Base-by-base conservation (phyloP, 164 flowering plant genomes). In the Cinnamomum chago region DNA sequence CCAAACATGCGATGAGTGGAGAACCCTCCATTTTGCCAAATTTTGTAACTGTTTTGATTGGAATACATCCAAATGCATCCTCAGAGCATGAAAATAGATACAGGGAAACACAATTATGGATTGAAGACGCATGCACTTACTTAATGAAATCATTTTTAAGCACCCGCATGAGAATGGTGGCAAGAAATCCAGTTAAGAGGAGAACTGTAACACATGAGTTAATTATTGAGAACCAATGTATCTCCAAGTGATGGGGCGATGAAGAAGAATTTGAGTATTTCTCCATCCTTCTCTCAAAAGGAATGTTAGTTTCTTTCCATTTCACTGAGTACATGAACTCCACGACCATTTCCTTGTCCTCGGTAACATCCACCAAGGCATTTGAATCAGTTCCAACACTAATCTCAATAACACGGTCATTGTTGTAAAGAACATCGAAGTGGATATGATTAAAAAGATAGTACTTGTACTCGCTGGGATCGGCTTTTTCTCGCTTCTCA, bases 121-220 rank as follows among this genome's bases (percentile, higher is more conserved):
- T 33, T 9, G 27, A 13, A 22, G 51, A 12, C 2, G 24, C 5
- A 35, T 40, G 47, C 47, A 40, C 83, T 76, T 79, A 83, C 86
- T 83, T 81, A 33, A 83, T 81, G 52, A 83, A 83, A 73, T 83
- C 84, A 47, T 83, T 83, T 79, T 83, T 83, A 52, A 83, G 84
- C 68, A 83, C 85, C 33, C 85, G 78, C 85, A 83, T 83, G 66
- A 83, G 81, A 79, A 83, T 83, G 13, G 84, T 83, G 35, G 84
- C 85, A 72, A 83, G 81, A 68, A 83, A 83, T 62, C 85, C 86
- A 30, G 86, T 83, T 15, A 83, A 70, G 52, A 83, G 79, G 25
- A 83, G 84, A 65, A 83, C 86, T 0, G 86, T 83, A 18, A 83
- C 86, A 52, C 86, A 83, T 18, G 85, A 83, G 65, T 83, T 83